These are phyloP conservation scores for Yarrowia deformans DNA, from an alignment of 805 yeast genomes.

Conservation along the genomic window DNA sequence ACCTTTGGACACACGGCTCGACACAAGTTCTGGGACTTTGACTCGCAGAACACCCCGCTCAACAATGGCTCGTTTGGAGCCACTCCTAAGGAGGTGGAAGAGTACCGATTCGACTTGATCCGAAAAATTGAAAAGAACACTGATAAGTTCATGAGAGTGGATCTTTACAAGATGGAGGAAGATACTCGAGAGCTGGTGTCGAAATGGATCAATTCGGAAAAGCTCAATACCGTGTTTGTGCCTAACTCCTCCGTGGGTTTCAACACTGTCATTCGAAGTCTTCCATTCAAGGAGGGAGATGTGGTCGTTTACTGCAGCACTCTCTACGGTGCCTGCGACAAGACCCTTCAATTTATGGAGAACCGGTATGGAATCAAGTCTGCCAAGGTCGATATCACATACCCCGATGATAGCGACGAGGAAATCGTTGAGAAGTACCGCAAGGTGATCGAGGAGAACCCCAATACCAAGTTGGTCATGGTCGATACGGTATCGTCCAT, in stretches of 20 bases:
- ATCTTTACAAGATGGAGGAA: constrained; percentile 50
- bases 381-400: constrained; percentile 53
- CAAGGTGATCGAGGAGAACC: constrained; percentile 44
- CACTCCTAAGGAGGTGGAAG: constrained; percentile 58
- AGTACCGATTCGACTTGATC: constrained; percentile 50
- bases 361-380: constrained; percentile 50
- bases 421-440: constrained; percentile 52
- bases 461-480: constrained; percentile 54
- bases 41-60: constrained; percentile 54
- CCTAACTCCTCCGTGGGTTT: constrained; percentile 68
- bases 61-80: constrained; percentile 74
- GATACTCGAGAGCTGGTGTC: constrained; percentile 52
- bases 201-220: constrained; percentile 57
- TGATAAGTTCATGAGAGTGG: constrained; percentile 54
- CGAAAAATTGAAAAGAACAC: constrained; percentile 54
- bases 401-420: constrained; percentile 55
- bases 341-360: constrained; percentile 53
- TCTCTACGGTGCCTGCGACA: constrained; percentile 62
- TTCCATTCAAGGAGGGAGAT: constrained; percentile 61
- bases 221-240: constrained; percentile 59
- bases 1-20: constrained; percentile 14
- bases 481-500: constrained; percentile 65
- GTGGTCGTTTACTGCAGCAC: constrained; percentile 58
- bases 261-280: constrained; percentile 63
- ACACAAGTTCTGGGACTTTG: constrained; percentile 56